Conservation (phyloP, 768 basidiomycete species). For the Termitomyces sp. region DNA sequence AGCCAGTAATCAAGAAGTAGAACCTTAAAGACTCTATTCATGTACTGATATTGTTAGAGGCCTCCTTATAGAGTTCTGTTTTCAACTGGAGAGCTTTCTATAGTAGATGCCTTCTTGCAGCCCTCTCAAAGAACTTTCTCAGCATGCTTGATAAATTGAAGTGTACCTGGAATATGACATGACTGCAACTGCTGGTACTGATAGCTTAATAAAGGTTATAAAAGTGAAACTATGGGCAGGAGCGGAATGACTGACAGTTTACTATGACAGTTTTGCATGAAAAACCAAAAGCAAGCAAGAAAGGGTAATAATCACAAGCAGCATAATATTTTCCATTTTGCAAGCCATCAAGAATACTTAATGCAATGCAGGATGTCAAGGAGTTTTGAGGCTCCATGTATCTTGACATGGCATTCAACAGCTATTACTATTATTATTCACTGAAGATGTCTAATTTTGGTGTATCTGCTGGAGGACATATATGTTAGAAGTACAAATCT, state of each 20-base stretch:
- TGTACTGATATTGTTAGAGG: not conserved
- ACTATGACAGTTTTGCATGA: not conserved
- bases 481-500: no score
- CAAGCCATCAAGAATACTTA: not conserved
- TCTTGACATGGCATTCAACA: not conserved
- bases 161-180: not conserved
- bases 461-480: not conserved
- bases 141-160: not conserved
- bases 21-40: conserved; percentile 33
- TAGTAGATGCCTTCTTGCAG: not conserved
- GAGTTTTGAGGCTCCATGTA: not conserved
- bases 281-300: not conserved
- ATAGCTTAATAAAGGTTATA: not conserved
- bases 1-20: conserved; percentile 34
- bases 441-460: not conserved
- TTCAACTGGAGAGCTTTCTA: not conserved
- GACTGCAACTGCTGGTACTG: not conserved
- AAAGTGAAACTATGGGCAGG: not conserved
- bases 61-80: not conserved
- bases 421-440: not conserved
- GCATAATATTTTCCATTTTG: not conserved
- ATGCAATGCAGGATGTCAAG: not conserved
- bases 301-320: not conserved
- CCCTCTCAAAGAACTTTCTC: not conserved
- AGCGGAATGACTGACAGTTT: not conserved